These are phyloP conservation scores for Boletus eberwhitei DNA, from an alignment of 768 basidiomycete genomes.

Conservation along the genomic window DNA sequence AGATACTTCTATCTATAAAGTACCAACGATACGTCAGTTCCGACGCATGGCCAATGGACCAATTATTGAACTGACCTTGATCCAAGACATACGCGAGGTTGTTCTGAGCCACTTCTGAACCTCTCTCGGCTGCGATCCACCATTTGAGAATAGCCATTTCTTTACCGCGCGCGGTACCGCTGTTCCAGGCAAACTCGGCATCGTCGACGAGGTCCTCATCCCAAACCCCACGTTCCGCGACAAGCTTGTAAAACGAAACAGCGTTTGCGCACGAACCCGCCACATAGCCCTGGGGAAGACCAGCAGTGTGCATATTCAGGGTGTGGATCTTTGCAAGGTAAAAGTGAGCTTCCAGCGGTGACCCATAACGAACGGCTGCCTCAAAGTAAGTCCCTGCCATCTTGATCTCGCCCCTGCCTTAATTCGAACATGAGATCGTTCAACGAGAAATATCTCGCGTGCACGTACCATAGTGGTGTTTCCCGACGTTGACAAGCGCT, in stretches of 20 bases:
- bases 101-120: conserved; percentile 90
- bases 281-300: conserved; percentile 44
- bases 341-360: conserved; percentile 93
- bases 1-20: conserved; percentile 60
- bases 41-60: conserved; percentile 31
- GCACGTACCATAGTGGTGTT: conserved; percentile 61
- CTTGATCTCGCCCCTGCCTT: conserved; percentile 67
- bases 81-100: conserved; percentile 92
- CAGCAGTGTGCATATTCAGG: conserved; percentile 42
- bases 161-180: conserved; percentile 65
- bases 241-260: conserved; percentile 90
- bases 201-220: conserved; percentile 78
- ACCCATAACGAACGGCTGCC: conserved; percentile 79
- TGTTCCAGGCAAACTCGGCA: conserved; percentile 73
- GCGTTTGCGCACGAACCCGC: conserved; percentile 85
- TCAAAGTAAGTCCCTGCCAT: conserved; percentile 77
- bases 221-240: conserved; percentile 88
- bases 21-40: conserved; percentile 7
- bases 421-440: conserved; percentile 4
- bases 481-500: conserved; percentile 88
- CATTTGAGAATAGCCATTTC: conserved; percentile 88
- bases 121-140: conserved; percentile 93
- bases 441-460: neutral
- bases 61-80: conserved; percentile 58
- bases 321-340: conserved; percentile 85